phyloP scores from a whole-genome alignment of 805 yeast genomes.

The Zygotorulaspora sp. region DNA sequence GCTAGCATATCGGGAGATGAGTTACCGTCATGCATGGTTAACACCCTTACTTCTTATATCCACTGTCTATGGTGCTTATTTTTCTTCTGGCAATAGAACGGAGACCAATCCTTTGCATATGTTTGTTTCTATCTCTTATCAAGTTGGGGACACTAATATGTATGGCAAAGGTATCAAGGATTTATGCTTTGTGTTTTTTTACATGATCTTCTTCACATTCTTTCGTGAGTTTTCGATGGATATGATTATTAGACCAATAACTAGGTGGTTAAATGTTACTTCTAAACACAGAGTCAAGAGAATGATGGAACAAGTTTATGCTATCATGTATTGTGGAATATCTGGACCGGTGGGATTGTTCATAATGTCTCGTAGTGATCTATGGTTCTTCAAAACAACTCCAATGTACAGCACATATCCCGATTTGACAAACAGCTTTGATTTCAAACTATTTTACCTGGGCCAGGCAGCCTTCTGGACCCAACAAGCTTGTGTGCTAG shows the following conservation, averaged over 20 bases:
- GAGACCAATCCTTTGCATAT: slow-evolving; percentile 56
- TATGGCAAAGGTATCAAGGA: slow-evolving; percentile 90
- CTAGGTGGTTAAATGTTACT: slow-evolving; percentile 44
- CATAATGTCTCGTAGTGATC: slow-evolving; percentile 76
- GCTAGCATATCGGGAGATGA: slow-evolving; percentile 55
- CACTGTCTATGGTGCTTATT: slow-evolving; percentile 41
- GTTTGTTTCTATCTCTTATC: slow-evolving; percentile 64
- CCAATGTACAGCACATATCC: slow-evolving; percentile 81
- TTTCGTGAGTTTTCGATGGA: slow-evolving; percentile 90
- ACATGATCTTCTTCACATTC: slow-evolving; percentile 85
- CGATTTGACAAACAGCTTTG: slow-evolving; percentile 64
- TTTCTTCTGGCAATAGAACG: slow-evolving; percentile 54
- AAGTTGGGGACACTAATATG: slow-evolving; percentile 50
- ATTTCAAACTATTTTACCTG: slow-evolving; percentile 76
- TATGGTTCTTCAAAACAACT: slow-evolving; percentile 86
- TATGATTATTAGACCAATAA: slow-evolving; percentile 67
- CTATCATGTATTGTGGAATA: slow-evolving; percentile 71
- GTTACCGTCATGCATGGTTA: slow-evolving; percentile 64
- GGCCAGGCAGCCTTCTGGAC: slow-evolving; percentile 97
- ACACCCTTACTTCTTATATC: slow-evolving; percentile 52
- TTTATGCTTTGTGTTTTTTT: slow-evolving; percentile 69
- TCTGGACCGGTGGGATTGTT: slow-evolving; percentile 85
- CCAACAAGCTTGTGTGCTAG: slow-evolving; percentile 83
- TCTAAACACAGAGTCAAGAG: slow-evolving; percentile 56
- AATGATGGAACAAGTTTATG: slow-evolving; percentile 90